Evolutionary conservation across 1,284 basidiomycete species (phyloP), one percentile per base, ranked within the genome.

Genomic region (Lignosus rhinocerotis): DNA sequence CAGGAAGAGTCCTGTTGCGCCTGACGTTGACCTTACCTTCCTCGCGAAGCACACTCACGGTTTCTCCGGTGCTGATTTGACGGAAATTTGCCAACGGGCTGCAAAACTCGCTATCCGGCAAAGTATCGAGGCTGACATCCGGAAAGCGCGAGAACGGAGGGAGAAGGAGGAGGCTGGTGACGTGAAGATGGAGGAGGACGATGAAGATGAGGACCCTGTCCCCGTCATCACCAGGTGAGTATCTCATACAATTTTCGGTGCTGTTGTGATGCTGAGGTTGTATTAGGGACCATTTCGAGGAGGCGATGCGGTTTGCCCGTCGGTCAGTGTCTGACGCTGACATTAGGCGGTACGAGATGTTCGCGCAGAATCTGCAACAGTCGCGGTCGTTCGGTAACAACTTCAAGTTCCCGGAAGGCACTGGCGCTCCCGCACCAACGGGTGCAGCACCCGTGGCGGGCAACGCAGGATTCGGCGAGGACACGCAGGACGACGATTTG

Each of bases 11-110:
- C 96, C 97, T 14, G 77, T 99, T 44, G 83, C 93, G 14, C 78
- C 83, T n/a, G 85, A 89, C 11, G 95, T 99, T 60, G 88, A 98
- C 72, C 86, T 99, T 48, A 55, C 51, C 38, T 99, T 89, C 88
- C 82, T 99, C 53, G 85, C 96, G 61, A 98, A 93, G 86, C 88
- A 83, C 75, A 98, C 96, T 10, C 94, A 98, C 70, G 96, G 97
- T 16, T 99, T 93, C 87, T 98, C 96, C 70, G 97, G 97, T 88
- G 97, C 97, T 59, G 97, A 99, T 85, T 79, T 99, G 66, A 97
- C 96, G 12, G 97, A 99, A 76, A 97, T 99, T 70, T 99, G 96
- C 73, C 96, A 99, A 77, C 88, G 97, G 61, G 92, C 96, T 10
- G 96, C 95, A 61, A 99, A 99, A 80, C 82, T 98, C 50, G 94